These are phyloP conservation scores for Bruguiera hainesii DNA, from an alignment of 441 rosid genomes.

Conservation along the genomic window DNA sequence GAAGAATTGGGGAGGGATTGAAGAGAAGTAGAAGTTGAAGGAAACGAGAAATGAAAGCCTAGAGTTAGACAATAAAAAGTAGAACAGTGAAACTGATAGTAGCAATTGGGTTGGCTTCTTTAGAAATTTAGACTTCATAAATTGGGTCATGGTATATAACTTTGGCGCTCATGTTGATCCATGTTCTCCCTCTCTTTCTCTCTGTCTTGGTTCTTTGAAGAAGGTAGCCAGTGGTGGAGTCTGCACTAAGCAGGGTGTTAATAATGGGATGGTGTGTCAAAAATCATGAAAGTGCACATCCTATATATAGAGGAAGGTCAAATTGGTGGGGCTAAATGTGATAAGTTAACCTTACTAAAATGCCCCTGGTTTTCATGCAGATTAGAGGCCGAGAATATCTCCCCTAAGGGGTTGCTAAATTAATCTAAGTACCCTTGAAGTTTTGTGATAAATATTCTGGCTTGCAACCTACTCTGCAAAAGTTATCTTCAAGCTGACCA, in stretches of 20 bases:
- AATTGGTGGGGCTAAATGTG: neutral
- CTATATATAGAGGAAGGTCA: slow-evolving; percentile 19
- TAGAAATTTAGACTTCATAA: slow-evolving; percentile 34
- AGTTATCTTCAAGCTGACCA: too few species aligned
- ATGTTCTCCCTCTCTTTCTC: slow-evolving; percentile 10
- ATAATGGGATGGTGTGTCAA: neutral
- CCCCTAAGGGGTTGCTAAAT: neutral
- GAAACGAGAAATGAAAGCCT: slow-evolving; percentile 27
- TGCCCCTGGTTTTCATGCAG: slow-evolving; percentile 3
- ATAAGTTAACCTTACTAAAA: slow-evolving; percentile 8
- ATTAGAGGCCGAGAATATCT: neutral
- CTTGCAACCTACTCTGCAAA: too few species aligned
- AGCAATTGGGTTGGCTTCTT: slow-evolving; percentile 39
- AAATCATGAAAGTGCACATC: neutral
- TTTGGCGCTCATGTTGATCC: slow-evolving; percentile 24
- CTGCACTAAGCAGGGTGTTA: neutral
- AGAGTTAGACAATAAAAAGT: slow-evolving; percentile 35
- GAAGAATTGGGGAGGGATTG: slow-evolving; percentile 38
- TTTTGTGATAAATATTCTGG: slow-evolving; percentile 4
- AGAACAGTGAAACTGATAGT: slow-evolving; percentile 49
- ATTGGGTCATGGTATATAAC: slow-evolving; percentile 25
- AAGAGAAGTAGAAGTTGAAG: slow-evolving; percentile 33
- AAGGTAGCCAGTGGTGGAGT: neutral
- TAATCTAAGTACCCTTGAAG: neutral
- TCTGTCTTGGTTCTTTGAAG: neutral